phyloP scores from a whole-genome alignment of 208 protist species.

The Leishmania tropica region DNA sequence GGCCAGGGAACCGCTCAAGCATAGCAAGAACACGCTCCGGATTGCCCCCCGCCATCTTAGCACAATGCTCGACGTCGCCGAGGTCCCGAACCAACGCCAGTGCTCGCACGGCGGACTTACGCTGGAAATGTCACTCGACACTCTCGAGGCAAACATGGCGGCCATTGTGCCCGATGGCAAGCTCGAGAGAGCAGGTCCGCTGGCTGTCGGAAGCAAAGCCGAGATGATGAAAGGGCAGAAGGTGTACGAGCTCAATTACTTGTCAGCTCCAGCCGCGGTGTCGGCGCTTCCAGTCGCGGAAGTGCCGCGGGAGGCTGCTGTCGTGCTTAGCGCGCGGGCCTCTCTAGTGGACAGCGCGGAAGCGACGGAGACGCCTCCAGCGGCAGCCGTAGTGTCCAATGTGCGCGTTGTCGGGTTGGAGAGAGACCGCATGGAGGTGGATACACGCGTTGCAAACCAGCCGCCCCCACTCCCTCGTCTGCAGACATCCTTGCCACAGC shows the following conservation, averaged over 20 bases:
- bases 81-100: background rate
- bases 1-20: background rate
- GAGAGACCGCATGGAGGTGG: background rate
- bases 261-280: background rate
- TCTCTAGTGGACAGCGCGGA: background rate
- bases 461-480: background rate
- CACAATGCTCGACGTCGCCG: slow-evolving; percentile 7
- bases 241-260: slow-evolving; percentile 1
- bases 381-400: background rate
- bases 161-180: background rate
- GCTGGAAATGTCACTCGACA: background rate
- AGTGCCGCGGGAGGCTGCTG: background rate
- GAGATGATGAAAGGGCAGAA: background rate
- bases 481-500: background rate
- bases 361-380: background rate
- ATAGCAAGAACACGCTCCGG: slow-evolving; percentile 7
- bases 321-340: background rate
- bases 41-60: slow-evolving; percentile 7
- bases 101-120: slow-evolving; percentile 4
- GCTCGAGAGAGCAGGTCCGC: too few relatives aligned
- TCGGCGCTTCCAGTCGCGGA: background rate
- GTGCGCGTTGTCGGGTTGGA: background rate
- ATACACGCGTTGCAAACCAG: background rate
- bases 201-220: background rate
- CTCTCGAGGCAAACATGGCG: slow-evolving; percentile 6